Conservation (phyloP, 805 yeast species). For the Spathaspora sp. region DNA sequence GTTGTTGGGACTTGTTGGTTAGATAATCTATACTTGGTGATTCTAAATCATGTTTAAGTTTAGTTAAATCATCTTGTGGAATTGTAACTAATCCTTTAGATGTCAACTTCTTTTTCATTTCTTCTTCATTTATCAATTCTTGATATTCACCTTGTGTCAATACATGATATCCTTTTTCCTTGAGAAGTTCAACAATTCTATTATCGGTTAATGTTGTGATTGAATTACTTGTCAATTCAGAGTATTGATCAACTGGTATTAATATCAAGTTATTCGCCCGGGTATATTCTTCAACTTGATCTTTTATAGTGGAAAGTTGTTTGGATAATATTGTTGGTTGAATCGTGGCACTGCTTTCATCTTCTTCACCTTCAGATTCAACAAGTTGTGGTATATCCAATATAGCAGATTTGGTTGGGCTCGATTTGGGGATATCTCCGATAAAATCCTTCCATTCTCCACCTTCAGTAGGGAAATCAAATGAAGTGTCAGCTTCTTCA, state of each 20-base stretch:
- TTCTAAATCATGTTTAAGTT: conserved; percentile 14
- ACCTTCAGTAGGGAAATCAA: conserved; percentile 9
- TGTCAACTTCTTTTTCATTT: conserved; percentile 28
- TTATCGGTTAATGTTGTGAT: conserved; percentile 20
- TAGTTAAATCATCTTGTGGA: conserved; percentile 17
- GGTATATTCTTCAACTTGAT: conserved; percentile 32
- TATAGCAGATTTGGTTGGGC: not conserved
- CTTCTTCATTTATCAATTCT: conserved; percentile 26
- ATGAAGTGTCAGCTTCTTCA: conserved; percentile 5
- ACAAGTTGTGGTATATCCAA: conserved; percentile 20
- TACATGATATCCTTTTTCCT: conserved; percentile 25
- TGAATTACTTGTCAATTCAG: conserved; percentile 25
- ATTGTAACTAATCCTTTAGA: conserved; percentile 31
- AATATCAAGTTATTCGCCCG: conserved; percentile 27
- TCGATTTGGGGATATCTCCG: conserved; percentile 13
- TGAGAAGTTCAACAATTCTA: conserved; percentile 17
- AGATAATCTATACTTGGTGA: conserved; percentile 31
- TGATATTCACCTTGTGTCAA: conserved; percentile 24
- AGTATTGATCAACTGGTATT: conserved; percentile 27
- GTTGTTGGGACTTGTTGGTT: conserved; percentile 31
- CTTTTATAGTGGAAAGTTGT: conserved; percentile 10
- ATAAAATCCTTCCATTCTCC: conserved; percentile 40
- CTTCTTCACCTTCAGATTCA: conserved; percentile 15
- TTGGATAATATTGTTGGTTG: conserved; percentile 12
- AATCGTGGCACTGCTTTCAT: not conserved